These are phyloP conservation scores for Suillus alpinus DNA, from an alignment of 768 basidiomycete species.

Conservation along the genomic window DNA sequence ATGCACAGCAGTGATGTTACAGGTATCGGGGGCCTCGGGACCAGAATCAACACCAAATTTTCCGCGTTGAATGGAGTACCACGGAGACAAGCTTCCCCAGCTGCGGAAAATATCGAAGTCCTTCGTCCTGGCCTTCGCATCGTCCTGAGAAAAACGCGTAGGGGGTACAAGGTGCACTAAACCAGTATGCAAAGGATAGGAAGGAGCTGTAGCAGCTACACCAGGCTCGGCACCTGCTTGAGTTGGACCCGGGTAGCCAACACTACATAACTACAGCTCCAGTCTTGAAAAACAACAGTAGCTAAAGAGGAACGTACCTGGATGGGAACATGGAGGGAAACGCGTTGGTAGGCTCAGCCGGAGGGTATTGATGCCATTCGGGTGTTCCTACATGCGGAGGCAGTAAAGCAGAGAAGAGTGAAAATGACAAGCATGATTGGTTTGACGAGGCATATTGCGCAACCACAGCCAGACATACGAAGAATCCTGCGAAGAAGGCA, in stretches of 20 bases:
- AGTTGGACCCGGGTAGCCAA: slow-evolving; percentile 30
- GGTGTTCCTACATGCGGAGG: slow-evolving; percentile 56
- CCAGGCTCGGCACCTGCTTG: slow-evolving; percentile 19
- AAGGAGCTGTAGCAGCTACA: slow-evolving; percentile 60
- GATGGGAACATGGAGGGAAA: no score
- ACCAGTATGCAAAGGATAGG: slow-evolving; percentile 69
- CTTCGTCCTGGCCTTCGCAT: slow-evolving; percentile 25
- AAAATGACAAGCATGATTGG: slow-evolving; percentile 1
- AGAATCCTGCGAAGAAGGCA: slow-evolving; percentile 12
- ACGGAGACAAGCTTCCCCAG: slow-evolving; percentile 79
- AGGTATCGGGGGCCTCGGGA: slow-evolving; percentile 65
- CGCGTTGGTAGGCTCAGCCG: no score
- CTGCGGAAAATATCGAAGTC: slow-evolving; percentile 63
- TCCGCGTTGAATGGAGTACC: slow-evolving; percentile 65
- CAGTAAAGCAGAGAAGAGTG: not conserved
- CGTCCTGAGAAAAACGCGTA: slow-evolving; percentile 14
- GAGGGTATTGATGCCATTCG: slow-evolving; percentile 63
- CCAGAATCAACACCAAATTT: slow-evolving; percentile 68
- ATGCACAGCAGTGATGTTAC: slow-evolving; percentile 68
- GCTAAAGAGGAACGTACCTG: no score
- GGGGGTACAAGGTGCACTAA: slow-evolving; percentile 50
- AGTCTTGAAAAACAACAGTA: no score
- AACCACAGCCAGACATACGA: slow-evolving; percentile 10
- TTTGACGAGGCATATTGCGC: slow-evolving; percentile 5
- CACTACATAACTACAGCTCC: slow-evolving; percentile 15